These are phyloP conservation scores for Entomortierella parvispora DNA, from an alignment of 192 early-diverging fungal genomes.

Conservation along the genomic window DNA sequence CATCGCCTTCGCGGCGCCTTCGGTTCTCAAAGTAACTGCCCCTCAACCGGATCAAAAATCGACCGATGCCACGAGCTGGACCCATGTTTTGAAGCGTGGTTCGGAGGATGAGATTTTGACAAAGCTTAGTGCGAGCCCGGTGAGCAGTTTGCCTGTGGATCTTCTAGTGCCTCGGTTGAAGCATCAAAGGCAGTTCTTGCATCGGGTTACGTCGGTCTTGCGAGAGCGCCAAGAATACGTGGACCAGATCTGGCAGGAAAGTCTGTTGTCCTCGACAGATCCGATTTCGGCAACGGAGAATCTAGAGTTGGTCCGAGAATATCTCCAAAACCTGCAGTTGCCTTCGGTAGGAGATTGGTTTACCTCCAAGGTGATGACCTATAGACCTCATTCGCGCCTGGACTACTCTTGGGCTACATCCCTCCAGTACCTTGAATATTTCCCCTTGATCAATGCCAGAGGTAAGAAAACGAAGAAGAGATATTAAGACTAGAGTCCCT, in stretches of 20 bases:
- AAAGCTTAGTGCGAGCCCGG: conserved; percentile 17
- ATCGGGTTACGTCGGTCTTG: conserved; percentile 37
- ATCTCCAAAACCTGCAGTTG: conserved; percentile 11
- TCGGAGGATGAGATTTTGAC: conserved; percentile 15
- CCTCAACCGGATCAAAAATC: conserved; percentile 19
- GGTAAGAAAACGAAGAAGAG: too few relatives aligned
- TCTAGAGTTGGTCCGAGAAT: conserved; percentile 38
- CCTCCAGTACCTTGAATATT: conserved; percentile 44
- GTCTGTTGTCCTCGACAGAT: conserved; percentile 9
- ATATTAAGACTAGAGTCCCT: too few relatives aligned
- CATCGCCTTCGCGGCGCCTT: conserved; percentile 25
- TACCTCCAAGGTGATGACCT: conserved; percentile 22
- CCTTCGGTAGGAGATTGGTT: conserved; percentile 32
- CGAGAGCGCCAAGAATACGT: conserved; percentile 34
- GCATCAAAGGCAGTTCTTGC: conserved; percentile 20
- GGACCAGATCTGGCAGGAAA: conserved; percentile 39
- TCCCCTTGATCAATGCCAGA: conserved; percentile 59
- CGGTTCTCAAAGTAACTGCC: conserved; percentile 20
- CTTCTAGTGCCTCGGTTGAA: conserved; percentile 27
- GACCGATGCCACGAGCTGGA: conserved; percentile 22
- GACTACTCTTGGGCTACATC: neutral
- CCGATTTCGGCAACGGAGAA: conserved; percentile 15
- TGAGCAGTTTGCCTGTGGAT: conserved; percentile 17
- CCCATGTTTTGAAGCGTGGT: conserved; percentile 28
- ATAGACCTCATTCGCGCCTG: conserved; percentile 15